Conservation (phyloP, 2,329 filamentous ascomycete species). For the Cladosporium cucumerinum region DNA sequence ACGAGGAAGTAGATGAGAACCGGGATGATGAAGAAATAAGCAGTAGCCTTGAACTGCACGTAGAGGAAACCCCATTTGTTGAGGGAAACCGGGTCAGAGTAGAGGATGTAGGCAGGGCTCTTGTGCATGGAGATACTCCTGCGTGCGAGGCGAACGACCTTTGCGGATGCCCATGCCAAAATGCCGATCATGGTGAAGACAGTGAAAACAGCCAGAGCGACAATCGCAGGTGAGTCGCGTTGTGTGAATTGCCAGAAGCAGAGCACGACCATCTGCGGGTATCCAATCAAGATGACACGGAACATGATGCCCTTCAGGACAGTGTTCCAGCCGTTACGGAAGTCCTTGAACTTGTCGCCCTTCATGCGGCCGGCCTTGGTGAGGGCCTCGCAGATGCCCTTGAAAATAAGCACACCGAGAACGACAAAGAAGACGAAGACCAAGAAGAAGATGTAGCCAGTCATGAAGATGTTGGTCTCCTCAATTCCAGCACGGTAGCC, state of each 20-base stretch:
- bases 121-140: constrained; percentile 88
- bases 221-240: constrained; percentile 77
- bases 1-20: constrained; percentile 73
- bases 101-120: constrained; percentile 94
- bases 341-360: constrained; percentile 82
- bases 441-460: constrained; percentile 83
- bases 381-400: constrained; percentile 72
- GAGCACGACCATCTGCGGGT: constrained; percentile 84
- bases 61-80: constrained; percentile 99
- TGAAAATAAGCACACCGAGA: constrained; percentile 72
- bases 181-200: constrained; percentile 75
- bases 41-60: constrained; percentile 91
- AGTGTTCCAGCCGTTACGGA: constrained; percentile 90
- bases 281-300: constrained; percentile 83
- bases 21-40: constrained; percentile 91
- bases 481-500: constrained; percentile 84
- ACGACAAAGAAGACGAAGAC: constrained; percentile 75
- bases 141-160: constrained; percentile 84
- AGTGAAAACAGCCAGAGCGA: constrained; percentile 86
- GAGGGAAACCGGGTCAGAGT: constrained; percentile 86
- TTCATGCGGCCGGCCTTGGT: constrained; percentile 75
- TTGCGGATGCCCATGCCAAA: constrained; percentile 80
- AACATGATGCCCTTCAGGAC: constrained; percentile 92
- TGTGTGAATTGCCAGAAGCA: constrained; percentile 92
- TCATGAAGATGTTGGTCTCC: constrained; percentile 88